A percentile compares a stretch with the other conserved stretches of the same genome.
Conservation (phyloP, 768 basidiomycete genomes). For the Xanthoconium purpureum region DNA sequence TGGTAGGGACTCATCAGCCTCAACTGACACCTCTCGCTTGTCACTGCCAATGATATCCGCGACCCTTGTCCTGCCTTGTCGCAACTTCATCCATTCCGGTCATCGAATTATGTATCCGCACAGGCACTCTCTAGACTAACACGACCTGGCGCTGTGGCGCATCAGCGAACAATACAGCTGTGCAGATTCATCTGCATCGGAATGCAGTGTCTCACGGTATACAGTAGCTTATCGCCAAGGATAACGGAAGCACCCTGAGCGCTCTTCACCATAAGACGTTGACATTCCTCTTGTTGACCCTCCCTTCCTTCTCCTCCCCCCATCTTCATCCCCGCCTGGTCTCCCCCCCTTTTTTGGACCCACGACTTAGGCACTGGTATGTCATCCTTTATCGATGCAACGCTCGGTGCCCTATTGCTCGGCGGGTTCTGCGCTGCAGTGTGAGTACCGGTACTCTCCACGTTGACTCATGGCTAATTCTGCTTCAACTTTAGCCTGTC, state of each 20-base stretch:
- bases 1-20: not conserved
- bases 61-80: no score
- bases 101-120: no score
- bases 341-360: not conserved
- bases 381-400: constrained; percentile 15
- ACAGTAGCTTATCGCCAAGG: not conserved
- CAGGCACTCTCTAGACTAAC: no score
- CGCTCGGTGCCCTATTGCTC: constrained; percentile 29
- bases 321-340: not conserved
- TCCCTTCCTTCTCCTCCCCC: not conserved
- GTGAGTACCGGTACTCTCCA: constrained; percentile 10
- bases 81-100: no score
- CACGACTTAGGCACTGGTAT: not conserved
- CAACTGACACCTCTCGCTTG: not conserved
- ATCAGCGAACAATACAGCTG: no score
- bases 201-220: not conserved
- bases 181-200: not conserved
- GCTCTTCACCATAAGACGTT: not conserved
- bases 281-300: not conserved
- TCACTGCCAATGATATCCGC: not conserved
- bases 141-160: no score
- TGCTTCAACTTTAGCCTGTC: constrained; percentile 21
- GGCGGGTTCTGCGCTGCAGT: constrained; percentile 30
- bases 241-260: not conserved
- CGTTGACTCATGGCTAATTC: not conserved